A percentile compares a stretch with the other conserved stretches of the same genome.
These are phyloP conservation scores for Wickerhamiella kazuoi DNA, from an alignment of 805 yeast species.

Conservation along the genomic window DNA sequence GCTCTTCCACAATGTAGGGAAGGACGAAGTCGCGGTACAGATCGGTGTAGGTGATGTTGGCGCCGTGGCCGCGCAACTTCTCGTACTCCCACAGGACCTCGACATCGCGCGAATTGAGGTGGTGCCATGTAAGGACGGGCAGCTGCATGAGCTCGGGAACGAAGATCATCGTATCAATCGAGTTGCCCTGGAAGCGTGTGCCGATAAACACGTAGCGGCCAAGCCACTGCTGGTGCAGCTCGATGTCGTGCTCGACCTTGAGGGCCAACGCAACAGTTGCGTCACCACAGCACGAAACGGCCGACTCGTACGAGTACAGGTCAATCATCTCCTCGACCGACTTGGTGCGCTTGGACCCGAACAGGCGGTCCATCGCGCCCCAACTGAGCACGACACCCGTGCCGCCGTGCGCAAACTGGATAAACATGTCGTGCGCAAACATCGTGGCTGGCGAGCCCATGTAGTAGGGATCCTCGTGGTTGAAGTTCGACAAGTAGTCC, in stretches of 20 bases:
- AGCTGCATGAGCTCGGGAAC: slow-evolving; percentile 16
- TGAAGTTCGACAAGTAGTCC: slow-evolving; percentile 10
- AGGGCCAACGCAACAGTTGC: slow-evolving; percentile 17
- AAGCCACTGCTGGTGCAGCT: slow-evolving; percentile 4
- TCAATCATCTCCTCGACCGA: slow-evolving; percentile 4
- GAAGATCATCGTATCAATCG: slow-evolving; percentile 10
- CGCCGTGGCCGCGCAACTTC: slow-evolving; percentile 8
- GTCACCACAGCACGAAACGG: slow-evolving; percentile 22
- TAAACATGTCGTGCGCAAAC: neutral
- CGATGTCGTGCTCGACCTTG: slow-evolving; percentile 7
- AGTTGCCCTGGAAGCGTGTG: slow-evolving; percentile 20
- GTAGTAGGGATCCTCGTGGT: slow-evolving; percentile 18
- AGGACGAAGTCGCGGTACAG: slow-evolving; percentile 19
- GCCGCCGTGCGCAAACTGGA: slow-evolving; percentile 25
- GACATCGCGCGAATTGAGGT: slow-evolving; percentile 16
- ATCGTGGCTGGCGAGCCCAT: slow-evolving; percentile 18
- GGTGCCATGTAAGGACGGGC: slow-evolving; percentile 21
- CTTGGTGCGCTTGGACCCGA: slow-evolving; percentile 11
- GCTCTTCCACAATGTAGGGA: slow-evolving; percentile 15
- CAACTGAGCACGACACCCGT: slow-evolving; percentile 21
- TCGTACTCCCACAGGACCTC: slow-evolving; percentile 20
- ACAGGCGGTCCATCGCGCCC: slow-evolving; percentile 17
- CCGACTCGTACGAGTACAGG: slow-evolving; percentile 12
- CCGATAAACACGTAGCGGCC: slow-evolving; percentile 7
- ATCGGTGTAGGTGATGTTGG: slow-evolving; percentile 15